These are phyloP conservation scores for Mortierella sp. DNA, from an alignment of 371 early-diverging fungal species.

Conservation along the genomic window DNA sequence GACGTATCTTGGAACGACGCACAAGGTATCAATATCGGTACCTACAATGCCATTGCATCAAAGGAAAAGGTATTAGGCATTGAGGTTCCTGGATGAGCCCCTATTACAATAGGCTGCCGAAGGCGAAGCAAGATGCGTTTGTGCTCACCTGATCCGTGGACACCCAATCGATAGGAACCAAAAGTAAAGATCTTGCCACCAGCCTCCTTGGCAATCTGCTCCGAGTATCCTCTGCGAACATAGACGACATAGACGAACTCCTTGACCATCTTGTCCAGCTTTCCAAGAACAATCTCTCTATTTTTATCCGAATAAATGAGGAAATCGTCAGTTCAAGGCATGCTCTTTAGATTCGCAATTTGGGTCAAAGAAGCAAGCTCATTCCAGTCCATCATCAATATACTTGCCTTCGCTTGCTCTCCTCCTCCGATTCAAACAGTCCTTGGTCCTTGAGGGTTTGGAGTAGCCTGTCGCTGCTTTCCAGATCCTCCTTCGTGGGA, in stretches of 20 bases:
- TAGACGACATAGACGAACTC: slow-evolving; percentile 89
- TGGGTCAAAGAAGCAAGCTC: not conserved
- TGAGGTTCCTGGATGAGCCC: not conserved
- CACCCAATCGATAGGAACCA: slow-evolving; percentile 99
- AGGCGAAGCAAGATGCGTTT: not conserved
- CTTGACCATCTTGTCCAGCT: slow-evolving; percentile 88
- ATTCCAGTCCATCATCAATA: not conserved
- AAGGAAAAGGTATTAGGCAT: not conserved
- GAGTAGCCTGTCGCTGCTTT: slow-evolving; percentile 73
- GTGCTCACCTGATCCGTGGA: slow-evolving; percentile 89
- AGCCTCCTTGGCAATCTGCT: slow-evolving; percentile 85
- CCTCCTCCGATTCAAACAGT: slow-evolving; percentile 85
- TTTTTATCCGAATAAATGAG: not conserved
- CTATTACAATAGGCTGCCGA: not conserved
- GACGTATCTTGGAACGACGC: slow-evolving; percentile 97
- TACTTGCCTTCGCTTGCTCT: slow-evolving; percentile 67
- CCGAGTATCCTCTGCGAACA: slow-evolving; percentile 78
- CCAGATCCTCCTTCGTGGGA: slow-evolving; percentile 72
- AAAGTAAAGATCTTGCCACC: slow-evolving; percentile 99
- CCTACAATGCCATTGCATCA: slow-evolving; percentile 62
- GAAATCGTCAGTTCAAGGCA: not conserved
- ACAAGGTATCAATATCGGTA: slow-evolving; percentile 99
- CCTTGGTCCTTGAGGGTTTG: slow-evolving; percentile 74
- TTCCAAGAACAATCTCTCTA: slow-evolving; percentile 90
- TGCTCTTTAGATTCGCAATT: not conserved